phyloP scores from a whole-genome alignment of 2,329 filamentous ascomycete genomes.

The Fusarium nematophilum region DNA sequence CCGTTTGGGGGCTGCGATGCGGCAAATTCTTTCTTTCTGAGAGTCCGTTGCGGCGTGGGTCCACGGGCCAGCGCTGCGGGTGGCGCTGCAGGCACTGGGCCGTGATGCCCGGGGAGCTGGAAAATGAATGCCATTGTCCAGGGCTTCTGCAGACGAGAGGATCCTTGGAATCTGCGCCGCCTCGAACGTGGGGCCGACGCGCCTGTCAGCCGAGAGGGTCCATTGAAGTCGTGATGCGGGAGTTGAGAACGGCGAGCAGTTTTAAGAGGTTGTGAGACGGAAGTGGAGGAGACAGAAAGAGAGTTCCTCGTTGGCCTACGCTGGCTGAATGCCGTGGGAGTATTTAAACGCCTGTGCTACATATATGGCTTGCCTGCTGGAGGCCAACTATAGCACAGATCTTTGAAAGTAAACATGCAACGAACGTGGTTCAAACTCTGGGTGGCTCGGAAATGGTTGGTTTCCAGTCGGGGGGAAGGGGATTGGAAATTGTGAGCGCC shows the following conservation, averaged over 20 bases:
- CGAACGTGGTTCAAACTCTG: not conserved
- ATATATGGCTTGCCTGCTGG: too few relatives aligned
- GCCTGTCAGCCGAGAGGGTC: slow-evolving; percentile 27
- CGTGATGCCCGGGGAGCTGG: slow-evolving; percentile 30
- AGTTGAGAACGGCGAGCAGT: not conserved
- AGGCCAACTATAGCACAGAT: too few relatives aligned
- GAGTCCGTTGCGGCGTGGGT: slow-evolving; percentile 21
- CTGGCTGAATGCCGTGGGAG: too few relatives aligned
- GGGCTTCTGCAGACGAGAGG: slow-evolving; percentile 6
- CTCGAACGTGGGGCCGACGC: slow-evolving; percentile 15
- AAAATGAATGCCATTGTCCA: slow-evolving; percentile 23
- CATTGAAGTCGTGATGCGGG: not conserved
- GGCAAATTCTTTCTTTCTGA: slow-evolving; percentile 40
- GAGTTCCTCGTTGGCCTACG: too few relatives aligned
- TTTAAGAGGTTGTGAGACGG: not conserved
- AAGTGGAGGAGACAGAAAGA: not conserved
- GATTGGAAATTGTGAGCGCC: not conserved
- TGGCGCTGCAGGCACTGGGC: slow-evolving; percentile 26
- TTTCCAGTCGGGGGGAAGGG: not conserved
- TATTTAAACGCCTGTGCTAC: too few relatives aligned
- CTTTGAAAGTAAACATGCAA: not conserved
- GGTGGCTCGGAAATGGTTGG: slow-evolving; percentile 1
- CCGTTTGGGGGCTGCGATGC: slow-evolving; percentile 37
- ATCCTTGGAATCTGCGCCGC: slow-evolving; percentile 17
- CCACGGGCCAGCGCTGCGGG: slow-evolving; percentile 37